phyloP scores from a whole-genome alignment of 75 land plant species.

The Selaginella tamariscina region DNA sequence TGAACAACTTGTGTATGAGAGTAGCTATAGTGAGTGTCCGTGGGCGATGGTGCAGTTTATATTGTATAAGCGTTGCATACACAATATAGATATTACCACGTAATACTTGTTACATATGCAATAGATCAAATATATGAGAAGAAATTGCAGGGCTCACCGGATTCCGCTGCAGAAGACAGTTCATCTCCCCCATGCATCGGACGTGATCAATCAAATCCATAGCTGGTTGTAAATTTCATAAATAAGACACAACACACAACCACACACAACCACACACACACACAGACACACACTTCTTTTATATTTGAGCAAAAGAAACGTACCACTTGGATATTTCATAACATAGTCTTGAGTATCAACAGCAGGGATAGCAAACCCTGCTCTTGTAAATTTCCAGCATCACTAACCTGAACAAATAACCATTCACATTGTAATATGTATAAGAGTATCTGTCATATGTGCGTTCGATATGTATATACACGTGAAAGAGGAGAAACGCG shows the following conservation, averaged over 20 bases:
- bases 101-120: too few species aligned
- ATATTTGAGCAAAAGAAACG: neutral
- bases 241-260: neutral
- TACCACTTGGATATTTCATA: slow-evolving; percentile 67
- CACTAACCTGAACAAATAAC: slow-evolving; percentile 44
- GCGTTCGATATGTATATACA: slow-evolving; percentile 25
- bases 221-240: slow-evolving; percentile 28
- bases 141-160: slow-evolving; percentile 27
- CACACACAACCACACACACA: too few species aligned
- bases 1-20: too few species aligned
- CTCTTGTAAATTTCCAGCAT: slow-evolving; percentile 93
- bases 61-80: too few species aligned
- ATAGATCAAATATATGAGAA: too few species aligned
- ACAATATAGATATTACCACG: too few species aligned
- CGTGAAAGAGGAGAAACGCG: slow-evolving; percentile 84
- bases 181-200: slow-evolving; percentile 80
- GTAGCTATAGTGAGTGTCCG: too few species aligned
- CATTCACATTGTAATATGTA: neutral
- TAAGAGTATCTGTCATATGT: neutral
- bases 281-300: too few species aligned
- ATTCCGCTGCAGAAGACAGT: slow-evolving; percentile 66
- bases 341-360: slow-evolving; percentile 84
- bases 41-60: too few species aligned
- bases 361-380: slow-evolving; percentile 76
- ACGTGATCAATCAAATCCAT: slow-evolving; percentile 76